Percentiles rank a stretch among this genome's conserved stretches.
These are phyloP conservation scores for Tylopilus intermedius DNA, from an alignment of 768 basidiomycete species.

Conservation along the genomic window DNA sequence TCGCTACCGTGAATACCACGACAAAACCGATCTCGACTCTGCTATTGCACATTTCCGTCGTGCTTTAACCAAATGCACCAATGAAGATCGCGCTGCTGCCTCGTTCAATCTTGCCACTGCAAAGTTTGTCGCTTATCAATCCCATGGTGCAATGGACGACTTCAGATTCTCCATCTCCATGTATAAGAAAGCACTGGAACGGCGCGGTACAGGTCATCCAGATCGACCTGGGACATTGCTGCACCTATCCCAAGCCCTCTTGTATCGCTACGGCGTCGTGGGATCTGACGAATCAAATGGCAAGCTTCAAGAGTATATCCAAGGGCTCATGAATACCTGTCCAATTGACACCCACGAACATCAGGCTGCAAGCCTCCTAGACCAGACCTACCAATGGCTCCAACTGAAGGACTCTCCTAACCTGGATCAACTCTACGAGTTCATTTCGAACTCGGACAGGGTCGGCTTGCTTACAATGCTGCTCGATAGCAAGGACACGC, in stretches of 20 bases:
- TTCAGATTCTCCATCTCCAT: background rate
- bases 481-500: no score
- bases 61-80: no score
- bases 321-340: background rate
- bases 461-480: no score
- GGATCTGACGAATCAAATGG: background rate
- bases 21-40: no score
- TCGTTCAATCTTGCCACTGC: conserved; percentile 8
- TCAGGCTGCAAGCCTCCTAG: background rate
- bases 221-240: no score
- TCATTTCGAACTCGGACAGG: no score
- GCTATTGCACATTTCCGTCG: no score
- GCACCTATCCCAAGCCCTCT: background rate
- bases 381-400: no score
- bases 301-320: background rate
- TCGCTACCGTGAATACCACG: no score
- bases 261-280: background rate
- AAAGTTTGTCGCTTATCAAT: background rate
- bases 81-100: background rate
- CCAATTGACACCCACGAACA: background rate
- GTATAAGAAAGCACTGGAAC: conserved; percentile 10
- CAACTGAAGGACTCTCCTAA: no score
- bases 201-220: background rate
- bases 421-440: no score
- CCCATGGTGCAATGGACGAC: no score